Base-by-base conservation (phyloP, 192 early-diverging fungal species). In the Entomortierella lignicola region DNA sequence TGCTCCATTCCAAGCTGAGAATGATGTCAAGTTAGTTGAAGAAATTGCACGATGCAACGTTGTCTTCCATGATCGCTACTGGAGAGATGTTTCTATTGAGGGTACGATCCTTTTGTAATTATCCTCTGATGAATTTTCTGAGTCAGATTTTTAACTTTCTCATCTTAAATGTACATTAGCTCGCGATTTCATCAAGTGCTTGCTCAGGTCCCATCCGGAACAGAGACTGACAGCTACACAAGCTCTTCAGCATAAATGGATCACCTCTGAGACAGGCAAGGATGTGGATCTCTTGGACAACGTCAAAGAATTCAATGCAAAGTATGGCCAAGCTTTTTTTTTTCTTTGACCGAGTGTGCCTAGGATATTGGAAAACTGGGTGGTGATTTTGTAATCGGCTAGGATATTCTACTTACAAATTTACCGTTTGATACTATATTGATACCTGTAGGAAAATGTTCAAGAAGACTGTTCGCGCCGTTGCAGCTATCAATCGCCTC, bases 181-280 rank as follows among this genome's bases (percentile, higher is more conserved):
- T 25, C 92, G 93, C 80, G 89, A 93, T 61, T 95, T 95, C 62
- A 95, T 96, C 72, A 83, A 83, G 26, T 74, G 77, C 30, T 67
- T 93, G 15, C 81, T 95, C 21, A 66, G 82, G 25, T 83, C 94
- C 15, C 87, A 96, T 82, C 93, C 93, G 3, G 52, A 66, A 13
- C 81, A 89, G 51, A 93, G 96, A 54, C 82, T 92, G 77, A 95
- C 95, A 3, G 93, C 92, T 23, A 84, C 83, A 4, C 86, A 97
- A 72, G 95, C 96, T 10, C 84, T 98, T 50, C 69, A 86, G 25
- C 95, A 99, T 84, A 91, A 86, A 21, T 99, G 95, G 95, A 86
- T 96, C 66, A 88, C 87, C 27, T 89, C 85, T 34, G 71, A 84
- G 55, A 82, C 81, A 11, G 90, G 82, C 53, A 82, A 77, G 8